A percentile compares a stretch with the other conserved stretches of the same genome.
Evolutionary conservation across 2,329 filamentous ascomycete species (phyloP).

Genomic region (Aspergillus latus): DNA sequence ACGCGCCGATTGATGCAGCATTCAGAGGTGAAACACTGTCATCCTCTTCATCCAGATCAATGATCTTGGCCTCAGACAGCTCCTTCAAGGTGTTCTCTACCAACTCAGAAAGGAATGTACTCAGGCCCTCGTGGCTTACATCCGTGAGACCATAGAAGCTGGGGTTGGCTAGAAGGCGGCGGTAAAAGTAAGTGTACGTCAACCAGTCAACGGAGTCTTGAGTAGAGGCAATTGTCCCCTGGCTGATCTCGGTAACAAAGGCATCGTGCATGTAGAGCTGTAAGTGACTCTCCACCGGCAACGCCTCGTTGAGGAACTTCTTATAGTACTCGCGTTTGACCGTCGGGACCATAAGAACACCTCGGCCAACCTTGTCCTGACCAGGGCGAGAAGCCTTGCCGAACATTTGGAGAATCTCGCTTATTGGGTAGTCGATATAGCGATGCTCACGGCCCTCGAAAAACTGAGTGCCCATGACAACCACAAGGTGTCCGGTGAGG

Average conservation of each 20-base stretch:
- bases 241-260: constrained; percentile 96
- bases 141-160: constrained; percentile 94
- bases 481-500: constrained; percentile 80
- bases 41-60: constrained; percentile 92
- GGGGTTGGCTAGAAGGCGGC: constrained; percentile 88
- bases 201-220: constrained; percentile 98
- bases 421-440: constrained; percentile 93
- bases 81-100: constrained; percentile 92
- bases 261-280: constrained; percentile 91
- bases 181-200: constrained; percentile 98
- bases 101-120: constrained; percentile 87
- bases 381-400: constrained; percentile 82
- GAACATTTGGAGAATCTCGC: constrained; percentile 96
- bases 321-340: constrained; percentile 98
- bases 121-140: constrained; percentile 88
- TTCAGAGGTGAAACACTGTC: constrained; percentile 87
- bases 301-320: constrained; percentile 94
- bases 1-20: constrained; percentile 95
- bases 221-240: constrained; percentile 89
- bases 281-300: constrained; percentile 92
- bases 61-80: constrained; percentile 86
- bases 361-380: constrained; percentile 76
- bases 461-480: constrained; percentile 97
- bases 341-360: constrained; percentile 92
- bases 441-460: constrained; percentile 96